Base-by-base conservation (phyloP, 2,329 filamentous ascomycete species). In the Mariannaea sp. region DNA sequence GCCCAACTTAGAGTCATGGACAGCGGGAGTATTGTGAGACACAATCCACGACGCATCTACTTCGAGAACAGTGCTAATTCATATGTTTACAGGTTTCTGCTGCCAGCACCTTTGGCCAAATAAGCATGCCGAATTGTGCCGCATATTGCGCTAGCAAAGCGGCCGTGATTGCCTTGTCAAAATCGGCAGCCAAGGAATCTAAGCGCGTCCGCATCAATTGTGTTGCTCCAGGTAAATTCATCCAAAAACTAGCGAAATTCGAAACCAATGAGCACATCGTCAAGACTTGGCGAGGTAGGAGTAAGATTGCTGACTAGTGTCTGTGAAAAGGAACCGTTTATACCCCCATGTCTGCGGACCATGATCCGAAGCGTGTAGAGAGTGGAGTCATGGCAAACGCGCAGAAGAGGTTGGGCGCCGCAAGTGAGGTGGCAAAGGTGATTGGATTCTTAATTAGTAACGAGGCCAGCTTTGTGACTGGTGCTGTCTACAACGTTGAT, bases 71-170 rank as follows among this genome's bases (percentile, higher is more conserved):
- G n/a, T n/a, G n/a, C n/a, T n/a, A 14, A 2, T n/a, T 0, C n/a
- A 6, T 1, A 7, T 16, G n/a, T n/a, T n/a, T n/a, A n/a, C n/a
- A 44, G 49, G 49, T 53, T 2, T 46, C 41, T n/a, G 49, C 49
- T 9, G 72, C 73, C n/a, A 77, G 77, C 0, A 39, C 43, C 13
- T 49, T 53, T 41, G 56, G 49, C 1, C 45, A 75, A 4, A 60
- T 60, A 10, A 73, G 72, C 1, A 57, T 62, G 10, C 57, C 60
- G 0, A 59, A 61, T 27, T 55, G 59, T 12, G 57, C 65, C 0
- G 67, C 71, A 1, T 70, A 71, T 43, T 40, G 90, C 22, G 94
- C 89, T 19, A 92, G 89, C 75, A 85, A 82, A 74, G 80, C 80
- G 10, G 80, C 82, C 19, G 86, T 89, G 6, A 65, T 82, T 59